Evolutionary conservation across 495 filamentous ascomycete genomes (phyloP).

Genomic region (Neurospora intermedia): DNA sequence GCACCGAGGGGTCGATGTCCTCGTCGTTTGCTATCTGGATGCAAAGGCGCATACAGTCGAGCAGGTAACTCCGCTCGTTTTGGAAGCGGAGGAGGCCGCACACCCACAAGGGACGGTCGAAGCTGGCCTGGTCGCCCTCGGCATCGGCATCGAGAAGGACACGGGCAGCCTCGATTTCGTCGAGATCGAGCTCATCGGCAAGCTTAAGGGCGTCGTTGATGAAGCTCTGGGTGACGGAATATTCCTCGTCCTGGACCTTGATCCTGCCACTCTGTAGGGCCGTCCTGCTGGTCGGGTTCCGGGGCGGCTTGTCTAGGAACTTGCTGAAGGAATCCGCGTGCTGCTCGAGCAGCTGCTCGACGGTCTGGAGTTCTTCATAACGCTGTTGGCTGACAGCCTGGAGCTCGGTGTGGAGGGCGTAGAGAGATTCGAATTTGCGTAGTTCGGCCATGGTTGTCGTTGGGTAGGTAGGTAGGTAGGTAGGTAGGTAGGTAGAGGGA

Average conservation of each 20-base stretch:
- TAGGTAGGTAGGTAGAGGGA: constrained; percentile 10
- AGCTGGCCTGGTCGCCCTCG: constrained; percentile 48
- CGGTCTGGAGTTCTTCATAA: constrained; percentile 49
- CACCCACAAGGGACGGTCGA: constrained; percentile 59
- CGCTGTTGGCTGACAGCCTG: constrained; percentile 51
- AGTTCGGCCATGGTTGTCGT: constrained; percentile 50
- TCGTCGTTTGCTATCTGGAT: constrained; percentile 54
- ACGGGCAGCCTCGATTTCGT: constrained; percentile 73
- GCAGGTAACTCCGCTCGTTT: constrained; percentile 59
- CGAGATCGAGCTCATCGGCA: constrained; percentile 77
- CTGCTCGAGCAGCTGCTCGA: constrained; percentile 55
- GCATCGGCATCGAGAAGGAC: constrained; percentile 59
- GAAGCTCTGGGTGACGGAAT: constrained; percentile 77
- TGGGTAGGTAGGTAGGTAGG: neutral
- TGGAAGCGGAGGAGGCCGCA: constrained; percentile 79
- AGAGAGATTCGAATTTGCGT: constrained; percentile 55
- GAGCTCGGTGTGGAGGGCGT: constrained; percentile 70
- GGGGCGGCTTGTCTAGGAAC: constrained; percentile 64
- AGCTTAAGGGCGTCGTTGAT: constrained; percentile 65
- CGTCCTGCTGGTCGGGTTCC: constrained; percentile 53
- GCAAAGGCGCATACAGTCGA: constrained; percentile 73
- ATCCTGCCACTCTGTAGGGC: constrained; percentile 51
- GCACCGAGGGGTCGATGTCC: constrained; percentile 24
- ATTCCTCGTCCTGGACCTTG: constrained; percentile 57
- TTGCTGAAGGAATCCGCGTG: constrained; percentile 62